Evolutionary conservation across 192 early-diverging fungal genomes (phyloP), one percentile per base, ranked within the genome.

Genomic region (Kickxella alabastrina): DNA sequence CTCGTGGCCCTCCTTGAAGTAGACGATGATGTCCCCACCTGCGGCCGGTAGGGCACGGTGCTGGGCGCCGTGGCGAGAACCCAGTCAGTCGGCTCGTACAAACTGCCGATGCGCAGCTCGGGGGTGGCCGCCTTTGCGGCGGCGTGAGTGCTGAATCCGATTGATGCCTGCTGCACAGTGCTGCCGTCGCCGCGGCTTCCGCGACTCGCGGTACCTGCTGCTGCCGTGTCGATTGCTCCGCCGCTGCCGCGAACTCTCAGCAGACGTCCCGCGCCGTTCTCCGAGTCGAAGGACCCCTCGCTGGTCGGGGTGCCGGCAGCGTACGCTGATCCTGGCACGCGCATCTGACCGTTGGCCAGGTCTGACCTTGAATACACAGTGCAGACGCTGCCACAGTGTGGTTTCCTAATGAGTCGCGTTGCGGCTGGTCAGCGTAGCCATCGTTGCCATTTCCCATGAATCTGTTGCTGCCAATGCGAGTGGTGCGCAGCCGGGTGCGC

Each of bases 1-100:
- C 18, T 44, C 49, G 45, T 85, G 83, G 0, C 84, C 85, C 42
- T 85, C 75, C 10, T 52, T 43, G 40, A 84, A 69, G 24, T 83
- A 75, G 7, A 72, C 81, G 6, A 87, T 67, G 43, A 60, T 49
- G 27, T 85, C 85, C 19, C 79, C 81, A 87, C 29, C 41, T 87
- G 85, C 15, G 85, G 85, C 10, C 77, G 57, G 43, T 84, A 87
- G 18, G 84, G 84, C 3, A 78, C 67, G 1, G 79, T 47, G 26
- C 59, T 57, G 13, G 65, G 75, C 13, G 43, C 14, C 5, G 59
- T 73, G 6, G 57, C 70, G 38, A 56, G 58, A 29, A 85, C 62
- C 83, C 83, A 85, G 24, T 77, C 69, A 0, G 74, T 78, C 3
- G 82, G 75, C 6, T 43, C 27, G 36, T 74, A 66, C 41, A 24